phyloP scores from a whole-genome alignment of 441 rosid species.

The Rhodomyrtus psidioides region DNA sequence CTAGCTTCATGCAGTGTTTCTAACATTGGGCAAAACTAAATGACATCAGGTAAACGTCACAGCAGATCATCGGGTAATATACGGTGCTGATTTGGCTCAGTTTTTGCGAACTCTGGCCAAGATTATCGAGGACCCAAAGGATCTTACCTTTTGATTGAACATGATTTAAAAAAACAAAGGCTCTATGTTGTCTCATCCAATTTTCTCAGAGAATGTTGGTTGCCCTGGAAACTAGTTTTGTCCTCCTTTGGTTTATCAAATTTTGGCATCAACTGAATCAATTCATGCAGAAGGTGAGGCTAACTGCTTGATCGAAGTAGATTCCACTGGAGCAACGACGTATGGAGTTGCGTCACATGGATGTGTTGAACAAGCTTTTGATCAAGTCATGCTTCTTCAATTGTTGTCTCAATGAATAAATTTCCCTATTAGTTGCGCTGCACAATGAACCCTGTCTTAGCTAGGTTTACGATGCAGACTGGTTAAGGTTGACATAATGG shows the following conservation, averaged over 20 bases:
- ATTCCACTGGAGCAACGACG: background rate
- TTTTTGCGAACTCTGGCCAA: constrained; percentile 85
- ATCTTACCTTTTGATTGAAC: constrained; percentile 56
- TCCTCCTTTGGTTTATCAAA: background rate
- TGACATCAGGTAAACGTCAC: constrained; percentile 72
- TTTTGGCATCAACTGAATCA: background rate
- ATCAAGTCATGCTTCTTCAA: background rate
- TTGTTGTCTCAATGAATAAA: background rate
- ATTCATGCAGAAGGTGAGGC: background rate
- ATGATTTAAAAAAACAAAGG: background rate
- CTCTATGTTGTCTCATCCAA: background rate
- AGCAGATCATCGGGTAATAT: constrained; percentile 90
- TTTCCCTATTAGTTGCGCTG: background rate
- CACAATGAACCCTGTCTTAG: background rate
- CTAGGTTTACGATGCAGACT: background rate
- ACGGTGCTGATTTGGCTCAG: constrained; percentile 88
- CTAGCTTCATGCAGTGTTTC: background rate
- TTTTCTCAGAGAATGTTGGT: background rate
- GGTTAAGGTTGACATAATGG: background rate
- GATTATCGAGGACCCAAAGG: constrained; percentile 81
- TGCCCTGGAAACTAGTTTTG: background rate
- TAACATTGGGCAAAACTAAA: background rate
- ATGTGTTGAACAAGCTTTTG: background rate
- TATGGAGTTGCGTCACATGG: background rate
- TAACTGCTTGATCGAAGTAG: background rate